Percentiles rank a stretch among this genome's conserved stretches.
Evolutionary conservation across 306 rosid genomes (phyloP).

Genomic region (Fragaria ananassa): DNA sequence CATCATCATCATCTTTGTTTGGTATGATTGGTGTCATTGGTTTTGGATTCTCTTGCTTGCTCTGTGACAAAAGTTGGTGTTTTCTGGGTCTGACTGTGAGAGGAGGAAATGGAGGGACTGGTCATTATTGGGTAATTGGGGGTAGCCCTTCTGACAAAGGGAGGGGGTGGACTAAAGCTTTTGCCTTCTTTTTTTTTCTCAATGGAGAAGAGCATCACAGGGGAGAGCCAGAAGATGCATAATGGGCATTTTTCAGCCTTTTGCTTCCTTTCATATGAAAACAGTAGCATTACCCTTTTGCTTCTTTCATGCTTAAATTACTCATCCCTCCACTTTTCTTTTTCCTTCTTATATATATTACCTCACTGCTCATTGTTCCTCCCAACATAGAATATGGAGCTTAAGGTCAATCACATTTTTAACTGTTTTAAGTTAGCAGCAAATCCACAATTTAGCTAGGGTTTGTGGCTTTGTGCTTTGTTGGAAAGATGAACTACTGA

Average conservation of each 20-base stretch:
- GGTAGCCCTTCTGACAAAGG: conserved; percentile 10
- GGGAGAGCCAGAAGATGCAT: conserved; percentile 8
- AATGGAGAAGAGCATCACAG: conserved; percentile 14
- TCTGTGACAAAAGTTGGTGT: conserved; percentile 14
- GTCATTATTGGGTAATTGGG: conserved; percentile 4
- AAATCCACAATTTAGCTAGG: neutral
- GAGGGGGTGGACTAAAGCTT: neutral
- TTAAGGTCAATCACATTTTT: neutral
- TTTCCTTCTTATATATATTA: neutral
- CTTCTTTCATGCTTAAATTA: neutral
- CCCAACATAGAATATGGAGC: neutral
- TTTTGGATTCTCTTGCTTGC: conserved; percentile 14
- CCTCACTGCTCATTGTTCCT: neutral
- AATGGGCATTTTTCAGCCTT: conserved; percentile 9
- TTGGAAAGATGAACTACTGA: neutral
- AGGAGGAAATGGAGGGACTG: neutral
- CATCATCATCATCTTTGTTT: conserved; percentile 7
- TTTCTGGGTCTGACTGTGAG: conserved; percentile 1
- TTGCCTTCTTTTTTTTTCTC: neutral
- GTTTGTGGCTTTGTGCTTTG: neutral
- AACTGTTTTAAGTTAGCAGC: neutral
- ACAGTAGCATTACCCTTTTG: neutral
- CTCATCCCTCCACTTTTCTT: conserved; percentile 1
- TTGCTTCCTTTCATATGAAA: conserved; percentile 1
- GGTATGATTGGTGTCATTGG: conserved; percentile 13